Conservation (phyloP, 78 protist genomes). For the Dictyostelium brefeldianum region DNA sequence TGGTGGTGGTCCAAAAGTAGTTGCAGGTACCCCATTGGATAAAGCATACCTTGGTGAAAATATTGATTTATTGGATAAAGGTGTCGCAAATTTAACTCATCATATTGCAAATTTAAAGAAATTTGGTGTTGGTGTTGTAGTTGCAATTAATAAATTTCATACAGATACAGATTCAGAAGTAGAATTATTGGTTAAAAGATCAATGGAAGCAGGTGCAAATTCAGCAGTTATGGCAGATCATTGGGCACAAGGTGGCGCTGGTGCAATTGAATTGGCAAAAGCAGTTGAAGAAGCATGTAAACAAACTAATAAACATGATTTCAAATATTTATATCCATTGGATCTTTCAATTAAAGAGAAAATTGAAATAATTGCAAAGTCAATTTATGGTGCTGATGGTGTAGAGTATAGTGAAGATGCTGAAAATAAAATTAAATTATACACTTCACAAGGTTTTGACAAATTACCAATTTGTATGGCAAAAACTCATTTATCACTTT, state of each 20-base stretch:
- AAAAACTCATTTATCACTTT: constrained; percentile 97
- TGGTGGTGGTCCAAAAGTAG: constrained; percentile 93
- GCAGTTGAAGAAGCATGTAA: constrained; percentile 89
- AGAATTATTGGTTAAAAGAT: constrained; percentile 27
- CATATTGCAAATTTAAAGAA: constrained; percentile 85
- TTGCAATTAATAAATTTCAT: constrained; percentile 93
- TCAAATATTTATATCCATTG: constrained; percentile 91
- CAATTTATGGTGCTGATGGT: constrained; percentile 96
- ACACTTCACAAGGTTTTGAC: constrained; percentile 89
- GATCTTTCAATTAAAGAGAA: constrained; percentile 91
- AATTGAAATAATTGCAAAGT: constrained; percentile 89
- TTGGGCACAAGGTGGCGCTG: constrained; percentile 95
- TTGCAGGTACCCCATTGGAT: constrained; percentile 88
- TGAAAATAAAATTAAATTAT: constrained; percentile 83
- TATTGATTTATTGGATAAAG: constrained; percentile 81
- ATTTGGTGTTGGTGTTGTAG: constrained; percentile 96
- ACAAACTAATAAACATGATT: constrained; percentile 64
- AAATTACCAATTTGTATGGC: constrained; percentile 98
- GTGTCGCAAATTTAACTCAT: constrained; percentile 84
- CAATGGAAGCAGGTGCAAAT: constrained; percentile 92
- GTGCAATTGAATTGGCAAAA: constrained; percentile 95
- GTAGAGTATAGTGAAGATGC: constrained; percentile 90
- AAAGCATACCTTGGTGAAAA: constrained; percentile 78
- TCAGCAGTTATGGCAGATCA: constrained; percentile 92
- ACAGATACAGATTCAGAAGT: constrained; percentile 79